Conservation (phyloP, 2,329 filamentous ascomycete species). For the Aureobasidium sp. region DNA sequence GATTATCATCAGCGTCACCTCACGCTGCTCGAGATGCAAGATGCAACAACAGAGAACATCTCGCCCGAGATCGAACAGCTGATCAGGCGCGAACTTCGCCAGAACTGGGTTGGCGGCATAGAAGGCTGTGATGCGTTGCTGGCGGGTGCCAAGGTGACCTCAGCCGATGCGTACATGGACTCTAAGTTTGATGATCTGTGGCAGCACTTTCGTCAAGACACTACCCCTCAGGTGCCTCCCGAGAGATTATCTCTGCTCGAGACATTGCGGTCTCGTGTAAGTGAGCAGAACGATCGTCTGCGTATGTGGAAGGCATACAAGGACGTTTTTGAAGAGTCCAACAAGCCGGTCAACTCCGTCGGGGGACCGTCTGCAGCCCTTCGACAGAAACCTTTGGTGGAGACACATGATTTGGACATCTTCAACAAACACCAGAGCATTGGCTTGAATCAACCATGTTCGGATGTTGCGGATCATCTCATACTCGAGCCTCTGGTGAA, state of each 20-base stretch:
- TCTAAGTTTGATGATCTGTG: slow-evolving; percentile 65
- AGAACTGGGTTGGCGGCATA: slow-evolving; percentile 73
- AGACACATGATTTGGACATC: neutral
- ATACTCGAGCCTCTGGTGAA: slow-evolving; percentile 3
- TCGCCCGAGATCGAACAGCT: slow-evolving; percentile 20
- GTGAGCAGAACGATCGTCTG: slow-evolving; percentile 60
- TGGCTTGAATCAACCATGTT: slow-evolving; percentile 1
- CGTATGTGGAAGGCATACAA: slow-evolving; percentile 63
- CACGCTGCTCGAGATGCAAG: neutral
- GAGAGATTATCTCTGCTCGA: slow-evolving; percentile 43
- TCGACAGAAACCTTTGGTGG: neutral
- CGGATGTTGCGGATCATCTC: slow-evolving; percentile 15
- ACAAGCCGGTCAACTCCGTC: neutral
- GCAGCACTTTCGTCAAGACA: slow-evolving; percentile 51
- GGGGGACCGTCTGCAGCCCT: neutral
- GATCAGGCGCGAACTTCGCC: slow-evolving; percentile 55
- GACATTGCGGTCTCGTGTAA: slow-evolving; percentile 63
- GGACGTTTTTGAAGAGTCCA: neutral
- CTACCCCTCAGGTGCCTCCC: slow-evolving; percentile 34
- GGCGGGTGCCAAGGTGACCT: slow-evolving; percentile 54
- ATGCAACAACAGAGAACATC: neutral
- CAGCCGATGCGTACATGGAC: slow-evolving; percentile 57
- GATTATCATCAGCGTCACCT: slow-evolving; percentile 45
- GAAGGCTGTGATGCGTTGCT: slow-evolving; percentile 67
- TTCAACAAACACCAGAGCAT: slow-evolving; percentile 9